A percentile compares a stretch with the other conserved stretches of the same genome.
phyloP scores from a whole-genome alignment of 164 flowering plant species.

The Liriodendron chinense region DNA sequence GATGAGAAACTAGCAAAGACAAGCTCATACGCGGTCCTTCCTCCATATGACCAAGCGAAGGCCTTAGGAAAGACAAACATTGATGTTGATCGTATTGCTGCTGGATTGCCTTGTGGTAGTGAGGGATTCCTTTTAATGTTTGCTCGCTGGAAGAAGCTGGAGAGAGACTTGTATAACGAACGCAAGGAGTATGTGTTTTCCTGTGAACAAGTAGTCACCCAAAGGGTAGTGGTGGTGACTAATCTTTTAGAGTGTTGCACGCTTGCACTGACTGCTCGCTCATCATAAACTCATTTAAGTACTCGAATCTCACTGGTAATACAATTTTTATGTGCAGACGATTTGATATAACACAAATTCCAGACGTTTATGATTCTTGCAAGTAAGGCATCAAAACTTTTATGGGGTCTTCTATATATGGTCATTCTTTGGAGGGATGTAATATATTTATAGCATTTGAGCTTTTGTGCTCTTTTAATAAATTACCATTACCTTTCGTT shows the following conservation, averaged over 20 bases:
- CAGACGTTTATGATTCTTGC: constrained; percentile 99
- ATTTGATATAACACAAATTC: constrained; percentile 95
- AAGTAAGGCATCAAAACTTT: constrained; percentile 59
- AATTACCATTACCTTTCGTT: not conserved
- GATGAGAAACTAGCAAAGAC: constrained; percentile 72
- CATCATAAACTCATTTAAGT: not conserved
- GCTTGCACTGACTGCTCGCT: not conserved
- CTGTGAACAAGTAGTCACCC: not conserved
- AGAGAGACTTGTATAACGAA: constrained; percentile 92
- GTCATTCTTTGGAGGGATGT: not conserved
- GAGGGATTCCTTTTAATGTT: constrained; percentile 98
- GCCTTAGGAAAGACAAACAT: constrained; percentile 96
- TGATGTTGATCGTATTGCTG: constrained; percentile 92
- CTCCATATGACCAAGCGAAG: constrained; percentile 95
- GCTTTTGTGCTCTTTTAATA: not conserved
- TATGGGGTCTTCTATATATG: not conserved
- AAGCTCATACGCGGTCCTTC: constrained; percentile 67
- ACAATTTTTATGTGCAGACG: constrained; percentile 58
- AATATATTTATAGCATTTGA: too few relatives aligned
- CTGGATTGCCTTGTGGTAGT: constrained; percentile 99
- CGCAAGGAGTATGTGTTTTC: constrained; percentile 72
- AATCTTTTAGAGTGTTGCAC: not conserved
- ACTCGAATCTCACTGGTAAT: constrained; percentile 8
- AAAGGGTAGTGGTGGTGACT: constrained; percentile 1
- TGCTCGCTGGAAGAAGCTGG: constrained; percentile 99